Evolutionary conservation across 2,329 filamentous ascomycete species (phyloP), one percentile per base, ranked within the genome.

Genomic region (Ophiosphaerella herpotricha): DNA sequence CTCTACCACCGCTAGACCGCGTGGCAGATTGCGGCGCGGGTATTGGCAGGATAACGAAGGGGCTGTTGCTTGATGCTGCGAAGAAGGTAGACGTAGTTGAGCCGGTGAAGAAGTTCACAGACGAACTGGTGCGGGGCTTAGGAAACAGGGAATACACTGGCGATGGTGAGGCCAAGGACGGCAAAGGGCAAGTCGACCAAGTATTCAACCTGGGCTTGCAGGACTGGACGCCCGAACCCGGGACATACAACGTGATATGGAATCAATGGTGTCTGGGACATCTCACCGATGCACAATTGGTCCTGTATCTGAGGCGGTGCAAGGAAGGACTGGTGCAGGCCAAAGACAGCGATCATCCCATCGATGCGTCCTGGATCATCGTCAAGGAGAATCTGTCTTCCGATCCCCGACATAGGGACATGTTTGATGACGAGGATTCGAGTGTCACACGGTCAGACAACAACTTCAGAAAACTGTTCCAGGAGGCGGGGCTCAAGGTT

Each of bases 241-340:
- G 62, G 7, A 70, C 74, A 41, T 97, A 97, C 72, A 88, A 92
- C 68, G 72, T 96, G 39, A 85, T 97, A 53, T 96, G 90, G 90
- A 87, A 84, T 44, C 92, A 97, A 73, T 96, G 92, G 91, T 97
- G 91, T 72, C 74, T 93, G 7, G 88, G 90, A 21, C 88, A 97
- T 71, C 76, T 96, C 46, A 91, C 83, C 0, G 91, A 96, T 67
- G 74, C 73, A 7, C 85, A 95, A 69, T 69, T 97, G 4, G 77
- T 88, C 1, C 76, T 75, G 2, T 96, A 87, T 64, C 73, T 97
- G 13, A 61, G 75, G 48, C 78, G 83, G 23, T 89, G 89, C 68
- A 81, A 79, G 40, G 60, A 71, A 0, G 77, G 77, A 0, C 62
- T 88, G 18, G 69, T 58, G 13, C 60, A 63, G 18, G 50, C 55